Conservation (phyloP, 331 rosid genomes). For the Arachis monticola region DNA sequence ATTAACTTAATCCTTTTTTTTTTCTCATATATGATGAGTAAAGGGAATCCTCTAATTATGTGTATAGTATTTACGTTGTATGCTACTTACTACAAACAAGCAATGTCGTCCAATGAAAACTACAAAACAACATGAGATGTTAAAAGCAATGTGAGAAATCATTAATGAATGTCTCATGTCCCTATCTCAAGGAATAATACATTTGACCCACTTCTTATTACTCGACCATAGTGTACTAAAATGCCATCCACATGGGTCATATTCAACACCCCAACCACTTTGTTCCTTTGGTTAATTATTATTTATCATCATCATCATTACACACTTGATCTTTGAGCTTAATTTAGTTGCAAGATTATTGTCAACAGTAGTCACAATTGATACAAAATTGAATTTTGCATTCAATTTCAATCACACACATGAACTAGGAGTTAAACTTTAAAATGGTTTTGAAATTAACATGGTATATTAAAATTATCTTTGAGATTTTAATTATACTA, state of each 20-base stretch:
- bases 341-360: neutral
- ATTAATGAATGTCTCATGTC: conserved; percentile 25
- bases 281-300: conserved; percentile 36
- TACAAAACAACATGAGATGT: conserved; percentile 9
- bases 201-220: conserved; percentile 41
- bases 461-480: neutral
- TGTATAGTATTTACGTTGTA: too few relatives aligned
- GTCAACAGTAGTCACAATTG: conserved; percentile 7
- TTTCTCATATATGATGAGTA: too few relatives aligned
- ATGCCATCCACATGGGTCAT: conserved; percentile 41
- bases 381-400: neutral
- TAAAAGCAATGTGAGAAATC: conserved; percentile 30
- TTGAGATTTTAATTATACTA: conserved; percentile 2
- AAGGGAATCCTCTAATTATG: too few relatives aligned
- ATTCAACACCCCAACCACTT: conserved; percentile 39
- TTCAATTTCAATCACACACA: too few relatives aligned
- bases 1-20: too few relatives aligned
- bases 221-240: conserved; percentile 12
- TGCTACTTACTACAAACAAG: conserved; percentile 18
- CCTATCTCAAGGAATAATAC: conserved; percentile 37
- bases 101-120: conserved; percentile 22
- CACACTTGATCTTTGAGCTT: conserved; percentile 38
- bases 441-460: neutral
- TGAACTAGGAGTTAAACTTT: too few relatives aligned
- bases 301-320: conserved; percentile 31